phyloP scores from a whole-genome alignment of 192 early-diverging fungal species.

The Coemansia sp. region DNA sequence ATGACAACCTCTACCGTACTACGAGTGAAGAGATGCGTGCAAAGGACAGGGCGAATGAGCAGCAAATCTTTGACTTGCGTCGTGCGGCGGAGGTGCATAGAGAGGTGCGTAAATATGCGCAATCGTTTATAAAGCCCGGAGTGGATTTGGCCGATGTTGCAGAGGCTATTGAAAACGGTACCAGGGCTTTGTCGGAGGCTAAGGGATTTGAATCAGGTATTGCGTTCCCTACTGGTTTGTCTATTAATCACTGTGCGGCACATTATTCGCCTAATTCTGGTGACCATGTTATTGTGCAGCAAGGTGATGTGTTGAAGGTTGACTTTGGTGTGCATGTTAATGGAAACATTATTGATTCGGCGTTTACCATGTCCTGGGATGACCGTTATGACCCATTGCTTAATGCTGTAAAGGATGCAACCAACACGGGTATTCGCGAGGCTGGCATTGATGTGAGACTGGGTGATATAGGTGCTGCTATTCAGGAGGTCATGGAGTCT shows the following conservation, averaged over 20 bases:
- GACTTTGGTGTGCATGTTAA: conserved; percentile 95
- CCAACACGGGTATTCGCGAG: conserved; percentile 90
- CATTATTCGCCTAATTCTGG: conserved; percentile 99
- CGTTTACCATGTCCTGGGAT: conserved; percentile 91
- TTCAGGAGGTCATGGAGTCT: conserved; percentile 98
- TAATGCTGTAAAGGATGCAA: conserved; percentile 89
- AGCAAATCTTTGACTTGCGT: conserved; percentile 79
- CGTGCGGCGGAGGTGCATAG: conserved; percentile 94
- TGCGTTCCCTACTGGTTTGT: conserved; percentile 94
- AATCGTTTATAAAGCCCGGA: conserved; percentile 82
- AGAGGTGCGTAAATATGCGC: conserved; percentile 81
- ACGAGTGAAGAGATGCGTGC: conserved; percentile 92
- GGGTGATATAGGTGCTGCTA: conserved; percentile 90
- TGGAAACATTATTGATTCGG: conserved; percentile 91
- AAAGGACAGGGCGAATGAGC: conserved; percentile 66
- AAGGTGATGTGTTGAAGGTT: conserved; percentile 94
- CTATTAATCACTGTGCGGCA: conserved; percentile 92
- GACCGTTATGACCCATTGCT: conserved; percentile 82
- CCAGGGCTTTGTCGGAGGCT: conserved; percentile 82
- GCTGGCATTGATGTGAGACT: conserved; percentile 97
- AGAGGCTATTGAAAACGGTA: conserved; percentile 93
- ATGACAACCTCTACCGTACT: conserved; percentile 84
- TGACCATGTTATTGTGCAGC: conserved; percentile 80
- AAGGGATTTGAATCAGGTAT: conserved; percentile 80
- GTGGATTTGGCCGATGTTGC: conserved; percentile 92